phyloP scores from a whole-genome alignment of 1,284 basidiomycete genomes.

The Taiwanofungus camphoratus region DNA sequence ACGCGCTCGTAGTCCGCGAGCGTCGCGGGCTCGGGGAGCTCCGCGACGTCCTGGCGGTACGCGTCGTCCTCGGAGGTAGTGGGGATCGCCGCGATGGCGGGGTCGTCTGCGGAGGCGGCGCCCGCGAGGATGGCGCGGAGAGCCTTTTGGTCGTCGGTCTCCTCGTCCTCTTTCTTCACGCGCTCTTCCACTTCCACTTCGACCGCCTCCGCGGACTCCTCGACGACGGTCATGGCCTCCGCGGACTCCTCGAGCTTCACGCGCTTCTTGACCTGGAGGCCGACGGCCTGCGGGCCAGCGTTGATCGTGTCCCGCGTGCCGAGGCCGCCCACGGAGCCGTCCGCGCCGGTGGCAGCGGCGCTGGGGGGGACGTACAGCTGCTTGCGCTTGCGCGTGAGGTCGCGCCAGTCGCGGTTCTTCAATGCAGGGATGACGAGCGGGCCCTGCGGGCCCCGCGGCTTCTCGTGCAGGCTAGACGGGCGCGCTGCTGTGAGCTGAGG shows the following conservation, averaged over 20 bases:
- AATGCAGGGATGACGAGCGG: constrained; percentile 81
- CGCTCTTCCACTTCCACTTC: constrained; percentile 7
- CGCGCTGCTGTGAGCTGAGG: constrained; percentile 61
- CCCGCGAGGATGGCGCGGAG: constrained; percentile 66
- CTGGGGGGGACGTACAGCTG: constrained; percentile 64
- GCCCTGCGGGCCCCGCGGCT: constrained; percentile 44
- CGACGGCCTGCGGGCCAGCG: constrained; percentile 57
- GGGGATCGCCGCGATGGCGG: constrained; percentile 47
- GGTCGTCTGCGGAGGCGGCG: constrained; percentile 30
- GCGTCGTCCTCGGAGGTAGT: constrained; percentile 72
- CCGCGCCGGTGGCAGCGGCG: constrained; percentile 56
- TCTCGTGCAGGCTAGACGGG: constrained; percentile 36
- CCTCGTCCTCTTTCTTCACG: constrained; percentile 34
- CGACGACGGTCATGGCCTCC: constrained; percentile 12
- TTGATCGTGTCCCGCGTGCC: constrained; percentile 68
- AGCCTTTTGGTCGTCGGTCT: constrained; percentile 69
- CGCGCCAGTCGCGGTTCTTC: constrained; percentile 86
- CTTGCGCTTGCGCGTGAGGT: constrained; percentile 58
- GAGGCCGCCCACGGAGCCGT: constrained; percentile 76
- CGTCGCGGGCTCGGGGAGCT: constrained; percentile 71
- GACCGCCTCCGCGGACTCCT: constrained; percentile 25
- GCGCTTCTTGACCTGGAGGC: constrained; percentile 50
- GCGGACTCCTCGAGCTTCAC: constrained; percentile 30
- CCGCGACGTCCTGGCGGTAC: constrained; percentile 72
- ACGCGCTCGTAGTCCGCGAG: constrained; percentile 87